Base-by-base conservation (phyloP, 129 eudicot genomes). In the Lonicera japonica region DNA sequence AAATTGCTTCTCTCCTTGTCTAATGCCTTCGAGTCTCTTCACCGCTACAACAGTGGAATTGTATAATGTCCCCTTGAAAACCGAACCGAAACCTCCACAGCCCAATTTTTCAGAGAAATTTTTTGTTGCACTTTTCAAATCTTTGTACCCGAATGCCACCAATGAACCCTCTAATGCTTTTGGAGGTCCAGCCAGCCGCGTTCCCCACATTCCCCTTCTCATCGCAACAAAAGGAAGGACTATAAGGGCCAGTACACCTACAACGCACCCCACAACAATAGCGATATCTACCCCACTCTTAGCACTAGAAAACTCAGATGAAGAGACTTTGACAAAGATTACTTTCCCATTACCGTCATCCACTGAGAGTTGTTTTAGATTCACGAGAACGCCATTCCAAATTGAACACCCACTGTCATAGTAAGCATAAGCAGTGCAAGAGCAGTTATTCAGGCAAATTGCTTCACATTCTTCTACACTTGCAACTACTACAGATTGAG, bases 1-100 rank as follows among this genome's bases (percentile, higher is more conserved):
- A 62, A 88, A 88, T 39, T 88, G 80, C 75, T 88, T 88, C 66
- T 88, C 95, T 51, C 95, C 95, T 29, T 78, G 83, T 41, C 74
- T 61, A 53, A 70, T 21, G 63, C 87, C 58, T 50, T 83, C 90
- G 11, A 83, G 90, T 61, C 58, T 80, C 72, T 87, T 87, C 62
- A 83, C 91, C 12, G 91, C 91, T 46, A 83, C 60, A 13, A 70
- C 73, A 16, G 79, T 64, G 12, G 86, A 81, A 71, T 87, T 82
- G 36, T 70, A 62, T 22, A 88, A 36, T 14, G 73, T 68, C 52
- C 94, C 87, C 60, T 70, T 78, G 64, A 74, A 85, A 43, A 85
- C 83, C 0, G 84, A 75, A 54, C 94, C 94, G 64, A 85, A 85
- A 53, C 94, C 80, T 39, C 94, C 94, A 2, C 64, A 70, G 8